A percentile compares a stretch with the other conserved stretches of the same genome.
These are phyloP conservation scores for Pleurotus cornucopiae DNA, from an alignment of 768 basidiomycete genomes.

Conservation along the genomic window DNA sequence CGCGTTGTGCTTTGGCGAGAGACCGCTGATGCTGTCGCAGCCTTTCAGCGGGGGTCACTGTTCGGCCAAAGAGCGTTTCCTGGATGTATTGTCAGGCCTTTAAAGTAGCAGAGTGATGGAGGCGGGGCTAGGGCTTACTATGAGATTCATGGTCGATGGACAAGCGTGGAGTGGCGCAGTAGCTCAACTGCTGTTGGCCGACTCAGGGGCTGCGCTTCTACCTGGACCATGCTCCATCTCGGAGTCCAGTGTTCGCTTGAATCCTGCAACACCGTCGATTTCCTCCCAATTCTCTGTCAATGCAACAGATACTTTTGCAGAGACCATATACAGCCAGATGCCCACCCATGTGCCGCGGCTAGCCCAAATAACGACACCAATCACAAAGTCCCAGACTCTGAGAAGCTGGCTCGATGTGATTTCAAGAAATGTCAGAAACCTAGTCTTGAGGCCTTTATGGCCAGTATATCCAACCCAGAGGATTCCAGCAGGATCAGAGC, in stretches of 20 bases:
- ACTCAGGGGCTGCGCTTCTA: not conserved
- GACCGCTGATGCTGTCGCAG: slow-evolving; percentile 95
- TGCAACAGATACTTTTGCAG: slow-evolving; percentile 62
- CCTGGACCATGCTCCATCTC: slow-evolving; percentile 34
- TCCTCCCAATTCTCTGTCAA: slow-evolving; percentile 69
- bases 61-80: slow-evolving; percentile 95
- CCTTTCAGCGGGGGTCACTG: slow-evolving; percentile 93
- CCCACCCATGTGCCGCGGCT: slow-evolving; percentile 48
- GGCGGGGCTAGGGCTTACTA: slow-evolving; percentile 39
- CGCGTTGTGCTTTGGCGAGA: slow-evolving; percentile 94
- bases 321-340: slow-evolving; percentile 53
- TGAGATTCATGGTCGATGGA: slow-evolving; percentile 65
- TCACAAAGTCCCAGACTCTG: slow-evolving; percentile 11
- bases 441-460: slow-evolving; percentile 40
- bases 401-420: slow-evolving; percentile 46
- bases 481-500: slow-evolving; percentile 23
- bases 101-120: not conserved
- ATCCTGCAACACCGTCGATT: slow-evolving; percentile 62
- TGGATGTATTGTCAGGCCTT: slow-evolving; percentile 25
- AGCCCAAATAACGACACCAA: slow-evolving; percentile 3
- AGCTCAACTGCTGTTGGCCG: not conserved
- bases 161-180: slow-evolving; percentile 1
- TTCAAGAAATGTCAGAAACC: slow-evolving; percentile 48
- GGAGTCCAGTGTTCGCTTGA: slow-evolving; percentile 63
- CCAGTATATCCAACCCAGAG: slow-evolving; percentile 18